phyloP scores from a whole-genome alignment of 306 rosid genomes.

The Vigna hirtella region DNA sequence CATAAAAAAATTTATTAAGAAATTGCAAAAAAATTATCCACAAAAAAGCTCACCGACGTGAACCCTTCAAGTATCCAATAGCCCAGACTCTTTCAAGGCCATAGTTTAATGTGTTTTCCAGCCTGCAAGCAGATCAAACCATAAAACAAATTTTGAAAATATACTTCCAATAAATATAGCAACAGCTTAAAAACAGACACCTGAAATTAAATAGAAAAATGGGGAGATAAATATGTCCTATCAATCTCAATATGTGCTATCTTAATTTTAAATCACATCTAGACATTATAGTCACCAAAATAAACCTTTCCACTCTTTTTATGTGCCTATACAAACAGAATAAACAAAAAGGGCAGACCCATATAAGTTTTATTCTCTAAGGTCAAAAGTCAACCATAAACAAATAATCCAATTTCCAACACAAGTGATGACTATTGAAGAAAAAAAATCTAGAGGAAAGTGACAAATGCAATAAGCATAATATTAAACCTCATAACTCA shows the following conservation, averaged over 20 bases:
- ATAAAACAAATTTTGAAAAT: neutral
- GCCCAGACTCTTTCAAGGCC: constrained; percentile 99
- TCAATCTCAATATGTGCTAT: constrained; percentile 24
- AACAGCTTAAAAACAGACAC: constrained; percentile 16
- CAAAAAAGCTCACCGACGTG: constrained; percentile 77
- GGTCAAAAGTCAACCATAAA: constrained; percentile 19
- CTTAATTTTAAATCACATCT: constrained; percentile 24
- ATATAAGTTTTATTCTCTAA: constrained; percentile 10
- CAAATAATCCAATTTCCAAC: constrained; percentile 16
- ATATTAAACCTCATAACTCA: constrained; percentile 38
- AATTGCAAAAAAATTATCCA: constrained; percentile 3
- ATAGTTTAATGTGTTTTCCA: constrained; percentile 92
- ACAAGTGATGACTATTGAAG: constrained; percentile 20
- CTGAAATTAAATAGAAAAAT: constrained; percentile 15
- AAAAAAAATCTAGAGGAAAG: constrained; percentile 7
- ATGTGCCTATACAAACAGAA: constrained; percentile 23
- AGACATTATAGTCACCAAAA: constrained; percentile 31
- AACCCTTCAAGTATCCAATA: constrained; percentile 90
- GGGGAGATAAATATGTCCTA: constrained; percentile 19
- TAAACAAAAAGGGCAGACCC: neutral
- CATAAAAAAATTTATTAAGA: constrained; percentile 20
- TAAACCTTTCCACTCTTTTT: constrained; percentile 13
- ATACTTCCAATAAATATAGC: constrained; percentile 12
- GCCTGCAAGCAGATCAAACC: constrained; percentile 64
- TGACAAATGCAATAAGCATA: constrained; percentile 38